phyloP scores from a whole-genome alignment of 768 basidiomycete species.

The Collybiopsis confluens region DNA sequence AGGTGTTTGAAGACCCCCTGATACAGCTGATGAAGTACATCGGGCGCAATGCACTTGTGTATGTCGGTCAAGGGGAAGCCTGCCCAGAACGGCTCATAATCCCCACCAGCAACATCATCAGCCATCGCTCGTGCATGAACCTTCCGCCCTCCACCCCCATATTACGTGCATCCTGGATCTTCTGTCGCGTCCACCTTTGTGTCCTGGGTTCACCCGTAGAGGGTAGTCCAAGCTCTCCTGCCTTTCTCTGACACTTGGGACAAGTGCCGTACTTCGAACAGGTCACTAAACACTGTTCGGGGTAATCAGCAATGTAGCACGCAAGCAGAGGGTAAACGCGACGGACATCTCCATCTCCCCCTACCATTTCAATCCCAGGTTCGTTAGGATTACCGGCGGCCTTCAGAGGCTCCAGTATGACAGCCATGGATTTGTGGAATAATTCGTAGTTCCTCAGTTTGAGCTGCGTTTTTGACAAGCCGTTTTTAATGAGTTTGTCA shows the following conservation, averaged over 20 bases:
- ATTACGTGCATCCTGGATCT: too few relatives aligned
- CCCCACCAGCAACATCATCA: background rate
- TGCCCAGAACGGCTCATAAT: background rate
- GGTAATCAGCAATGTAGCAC: conserved; percentile 1
- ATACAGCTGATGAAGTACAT: background rate
- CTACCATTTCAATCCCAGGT: conserved; percentile 13
- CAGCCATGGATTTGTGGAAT: background rate
- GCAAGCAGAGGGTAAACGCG: conserved; percentile 5
- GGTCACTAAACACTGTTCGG: conserved; percentile 9
- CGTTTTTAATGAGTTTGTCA: conserved; percentile 5
- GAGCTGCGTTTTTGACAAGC: too few relatives aligned
- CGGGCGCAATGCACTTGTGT: background rate
- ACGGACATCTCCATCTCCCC: conserved; percentile 6
- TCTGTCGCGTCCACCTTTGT: too few relatives aligned
- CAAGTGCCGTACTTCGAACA: conserved; percentile 4
- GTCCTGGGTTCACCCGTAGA: too few relatives aligned
- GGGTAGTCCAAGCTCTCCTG: background rate
- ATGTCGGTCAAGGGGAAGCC: background rate
- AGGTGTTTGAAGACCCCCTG: background rate
- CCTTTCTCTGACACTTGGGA: conserved; percentile 7
- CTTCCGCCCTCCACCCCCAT: too few relatives aligned
- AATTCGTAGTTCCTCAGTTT: too few relatives aligned
- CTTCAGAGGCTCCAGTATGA: too few relatives aligned
- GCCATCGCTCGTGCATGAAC: background rate
- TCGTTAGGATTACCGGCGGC: conserved; percentile 1